A percentile compares a stretch with the other conserved stretches of the same genome.
Evolutionary conservation across 495 filamentous ascomycete genomes (phyloP).

Genomic region (Talaromyces proteolyticus): DNA sequence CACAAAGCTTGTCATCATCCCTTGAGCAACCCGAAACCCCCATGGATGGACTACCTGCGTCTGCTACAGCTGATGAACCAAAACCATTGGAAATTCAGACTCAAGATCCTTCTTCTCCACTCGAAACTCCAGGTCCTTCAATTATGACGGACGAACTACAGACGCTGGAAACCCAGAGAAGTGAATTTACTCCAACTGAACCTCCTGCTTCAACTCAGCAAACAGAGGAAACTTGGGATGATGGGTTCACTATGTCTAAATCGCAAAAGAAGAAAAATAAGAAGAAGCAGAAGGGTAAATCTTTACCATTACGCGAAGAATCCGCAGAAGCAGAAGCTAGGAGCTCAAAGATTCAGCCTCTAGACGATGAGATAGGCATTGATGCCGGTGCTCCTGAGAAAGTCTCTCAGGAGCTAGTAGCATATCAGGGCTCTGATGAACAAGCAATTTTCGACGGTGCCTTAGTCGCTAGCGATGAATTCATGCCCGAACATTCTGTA

Average conservation of each 20-base stretch:
- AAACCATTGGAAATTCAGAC: background rate
- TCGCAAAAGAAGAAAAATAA: constrained; percentile 14
- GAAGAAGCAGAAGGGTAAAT: constrained; percentile 29
- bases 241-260: background rate
- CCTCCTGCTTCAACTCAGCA: background rate
- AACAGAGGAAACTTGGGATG: background rate
- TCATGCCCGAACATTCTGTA: too few species aligned
- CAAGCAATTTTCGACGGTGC: too few species aligned
- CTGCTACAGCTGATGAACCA: background rate
- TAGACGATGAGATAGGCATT: background rate
- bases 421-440: too few species aligned
- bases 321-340: background rate
- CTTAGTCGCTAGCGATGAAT: too few species aligned
- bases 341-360: background rate
- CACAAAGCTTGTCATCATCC: background rate
- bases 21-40: background rate
- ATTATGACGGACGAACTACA: background rate
- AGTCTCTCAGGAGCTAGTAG: too few species aligned
- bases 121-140: background rate
- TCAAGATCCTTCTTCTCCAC: background rate
- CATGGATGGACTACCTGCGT: background rate
- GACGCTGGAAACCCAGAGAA: background rate
- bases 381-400: background rate
- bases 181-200: background rate
- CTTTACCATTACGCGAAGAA: constrained; percentile 4